A percentile compares a stretch with the other conserved stretches of the same genome.
Evolutionary conservation across 2,329 filamentous ascomycete genomes (phyloP).

Genomic region (Cercospora beticola): DNA sequence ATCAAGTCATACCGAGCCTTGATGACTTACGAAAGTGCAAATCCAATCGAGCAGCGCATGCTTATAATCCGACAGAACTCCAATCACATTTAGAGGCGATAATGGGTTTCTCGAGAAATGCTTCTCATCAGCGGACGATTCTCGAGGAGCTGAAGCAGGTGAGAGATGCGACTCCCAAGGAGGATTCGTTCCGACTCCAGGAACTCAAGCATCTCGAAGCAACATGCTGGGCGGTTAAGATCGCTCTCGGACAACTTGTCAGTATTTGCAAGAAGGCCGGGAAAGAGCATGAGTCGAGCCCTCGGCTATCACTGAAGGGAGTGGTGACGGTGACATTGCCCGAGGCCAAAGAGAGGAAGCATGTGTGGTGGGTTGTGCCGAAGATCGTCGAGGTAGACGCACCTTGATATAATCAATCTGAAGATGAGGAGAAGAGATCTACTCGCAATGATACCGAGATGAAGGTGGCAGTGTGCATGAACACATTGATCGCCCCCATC

Average conservation of each 20-base stretch:
- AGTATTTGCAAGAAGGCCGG: constrained; percentile 27
- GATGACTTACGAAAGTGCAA: constrained; percentile 54
- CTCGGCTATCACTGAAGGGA: constrained; percentile 16
- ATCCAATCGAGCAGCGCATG: background rate
- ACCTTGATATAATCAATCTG: background rate
- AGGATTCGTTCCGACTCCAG: constrained; percentile 1
- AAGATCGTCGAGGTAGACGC: constrained; percentile 34
- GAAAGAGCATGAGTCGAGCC: constrained; percentile 8
- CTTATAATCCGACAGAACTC: background rate
- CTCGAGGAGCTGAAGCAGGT: constrained; percentile 25
- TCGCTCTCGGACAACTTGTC: constrained; percentile 28
- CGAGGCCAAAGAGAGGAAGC: constrained; percentile 42
- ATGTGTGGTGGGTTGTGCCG: constrained; percentile 50
- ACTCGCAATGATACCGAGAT: background rate
- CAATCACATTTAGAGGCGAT: constrained; percentile 3
- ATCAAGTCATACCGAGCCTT: constrained; percentile 55
- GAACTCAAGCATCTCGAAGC: constrained; percentile 41
- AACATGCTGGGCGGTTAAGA: constrained; percentile 34
- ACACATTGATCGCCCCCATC: background rate
- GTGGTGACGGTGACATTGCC: constrained; percentile 41
- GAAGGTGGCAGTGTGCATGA: background rate
- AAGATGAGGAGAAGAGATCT: background rate
- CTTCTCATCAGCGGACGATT: background rate
- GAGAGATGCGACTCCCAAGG: background rate
- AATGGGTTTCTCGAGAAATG: constrained; percentile 4